Percentiles rank a stretch among this genome's conserved stretches.
phyloP scores from a whole-genome alignment of 495 filamentous ascomycete species.

The Talaromyces nanjingensis region DNA sequence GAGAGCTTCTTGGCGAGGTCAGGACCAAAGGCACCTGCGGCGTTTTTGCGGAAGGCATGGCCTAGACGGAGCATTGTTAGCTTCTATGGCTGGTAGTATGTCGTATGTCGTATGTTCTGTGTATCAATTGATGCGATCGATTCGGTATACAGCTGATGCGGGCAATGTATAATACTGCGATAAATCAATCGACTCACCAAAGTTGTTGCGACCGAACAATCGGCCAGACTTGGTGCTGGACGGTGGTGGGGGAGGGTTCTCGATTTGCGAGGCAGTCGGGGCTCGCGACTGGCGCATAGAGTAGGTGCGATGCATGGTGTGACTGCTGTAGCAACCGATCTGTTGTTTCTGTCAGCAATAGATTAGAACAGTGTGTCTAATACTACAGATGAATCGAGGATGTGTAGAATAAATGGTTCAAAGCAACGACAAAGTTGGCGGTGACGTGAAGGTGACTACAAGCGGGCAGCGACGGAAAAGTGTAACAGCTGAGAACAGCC shows the following conservation, averaged over 20 bases:
- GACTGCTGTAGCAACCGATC: not conserved
- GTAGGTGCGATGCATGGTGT: conserved; percentile 90
- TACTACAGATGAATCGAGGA: not conserved
- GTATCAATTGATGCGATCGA: not conserved
- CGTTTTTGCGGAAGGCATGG: conserved; percentile 86
- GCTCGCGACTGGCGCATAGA: conserved; percentile 95
- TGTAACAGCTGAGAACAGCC: conserved; percentile 11
- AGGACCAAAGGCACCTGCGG: conserved; percentile 91
- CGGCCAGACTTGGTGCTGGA: conserved; percentile 85
- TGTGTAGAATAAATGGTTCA: not conserved
- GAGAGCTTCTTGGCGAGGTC: conserved; percentile 96
- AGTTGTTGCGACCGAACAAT: conserved; percentile 75
- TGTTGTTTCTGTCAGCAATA: not conserved
- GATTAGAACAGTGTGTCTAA: no score
- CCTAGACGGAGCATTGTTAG: conserved; percentile 42
- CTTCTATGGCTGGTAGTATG: not conserved
- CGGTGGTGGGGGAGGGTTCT: conserved; percentile 88
- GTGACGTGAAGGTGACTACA: conserved; percentile 16
- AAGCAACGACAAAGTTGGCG: not conserved
- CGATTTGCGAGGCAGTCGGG: conserved; percentile 80
- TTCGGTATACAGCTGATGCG: not conserved
- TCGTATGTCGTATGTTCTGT: not conserved
- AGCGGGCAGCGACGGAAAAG: conserved; percentile 13
- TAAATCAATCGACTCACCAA: conserved; percentile 55
- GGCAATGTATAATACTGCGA: not conserved